Conservation (phyloP, 2,329 filamentous ascomycete species). For the Albophoma yamanashiensis region DNA sequence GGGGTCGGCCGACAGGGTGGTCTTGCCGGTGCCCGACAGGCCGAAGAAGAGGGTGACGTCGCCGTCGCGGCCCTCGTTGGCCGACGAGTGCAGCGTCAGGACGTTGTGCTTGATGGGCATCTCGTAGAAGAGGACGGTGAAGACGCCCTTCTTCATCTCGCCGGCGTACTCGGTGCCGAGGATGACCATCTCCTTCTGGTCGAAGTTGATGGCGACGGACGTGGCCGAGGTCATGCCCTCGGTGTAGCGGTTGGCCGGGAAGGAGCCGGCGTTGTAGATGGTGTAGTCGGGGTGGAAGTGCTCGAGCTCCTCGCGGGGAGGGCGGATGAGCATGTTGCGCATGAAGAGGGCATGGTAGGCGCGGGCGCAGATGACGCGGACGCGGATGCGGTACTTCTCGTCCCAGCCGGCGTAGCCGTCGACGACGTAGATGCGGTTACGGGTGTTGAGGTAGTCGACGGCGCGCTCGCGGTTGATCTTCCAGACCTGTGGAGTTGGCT, state of each 20-base stretch:
- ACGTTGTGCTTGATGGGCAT: slow-evolving; percentile 99
- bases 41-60: slow-evolving; percentile 99
- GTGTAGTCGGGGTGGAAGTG: slow-evolving; percentile 99
- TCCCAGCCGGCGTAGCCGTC: slow-evolving; percentile 98
- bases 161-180: slow-evolving; percentile 97
- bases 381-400: slow-evolving; percentile 92
- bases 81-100: slow-evolving; percentile 93
- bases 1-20: slow-evolving; percentile 90
- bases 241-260: slow-evolving; percentile 97
- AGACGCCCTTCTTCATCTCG: slow-evolving; percentile 79
- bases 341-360: slow-evolving; percentile 99
- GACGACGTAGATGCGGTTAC: slow-evolving; percentile 96
- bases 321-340: slow-evolving; percentile 99
- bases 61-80: slow-evolving; percentile 88
- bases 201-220: slow-evolving; percentile 97
- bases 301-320: slow-evolving; percentile 81
- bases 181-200: slow-evolving; percentile 99
- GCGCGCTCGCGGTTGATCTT: slow-evolving; percentile 98
- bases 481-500: slow-evolving; percentile 64
- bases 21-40: slow-evolving; percentile 97
- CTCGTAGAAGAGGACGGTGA: slow-evolving; percentile 99
- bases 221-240: slow-evolving; percentile 98
- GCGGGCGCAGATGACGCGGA: slow-evolving; percentile 95
- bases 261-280: slow-evolving; percentile 98
- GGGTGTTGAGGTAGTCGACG: slow-evolving; percentile 97